A percentile compares a stretch with the other conserved stretches of the same genome.
Conservation (phyloP, 192 early-diverging fungal species). For the Coemansia sp. region DNA sequence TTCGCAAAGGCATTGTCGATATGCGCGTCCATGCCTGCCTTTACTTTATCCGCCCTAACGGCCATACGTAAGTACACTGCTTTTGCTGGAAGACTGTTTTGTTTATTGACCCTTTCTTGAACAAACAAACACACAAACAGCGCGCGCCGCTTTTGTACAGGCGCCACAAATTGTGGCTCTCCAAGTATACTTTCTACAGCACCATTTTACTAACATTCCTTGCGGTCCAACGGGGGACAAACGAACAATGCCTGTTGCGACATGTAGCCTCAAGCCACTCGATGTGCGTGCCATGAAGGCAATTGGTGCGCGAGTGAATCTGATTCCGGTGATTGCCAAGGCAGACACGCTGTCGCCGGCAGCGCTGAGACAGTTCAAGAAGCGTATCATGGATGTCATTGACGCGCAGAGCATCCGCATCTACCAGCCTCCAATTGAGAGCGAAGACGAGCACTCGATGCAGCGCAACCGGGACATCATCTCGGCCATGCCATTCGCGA, state of each 20-base stretch:
- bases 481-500: constrained; percentile 91
- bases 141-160: background rate
- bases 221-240: background rate
- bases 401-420: constrained; percentile 88
- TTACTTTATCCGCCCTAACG: constrained; percentile 98
- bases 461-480: constrained; percentile 83
- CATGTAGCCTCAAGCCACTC: constrained; percentile 67
- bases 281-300: constrained; percentile 99
- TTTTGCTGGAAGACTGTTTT: no score
- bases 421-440: constrained; percentile 85
- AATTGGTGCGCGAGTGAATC: constrained; percentile 90
- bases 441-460: constrained; percentile 77
- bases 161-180: constrained; percentile 4
- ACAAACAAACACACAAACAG: no score
- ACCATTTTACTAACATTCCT: background rate
- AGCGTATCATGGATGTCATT: constrained; percentile 91
- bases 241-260: constrained; percentile 5
- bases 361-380: constrained; percentile 90
- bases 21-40: constrained; percentile 96
- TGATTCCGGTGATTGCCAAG: constrained; percentile 98
- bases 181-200: constrained; percentile 3
- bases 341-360: constrained; percentile 95
- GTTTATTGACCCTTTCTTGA: no score
- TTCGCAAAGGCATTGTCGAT: constrained; percentile 84
- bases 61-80: constrained; percentile 71